These are phyloP conservation scores for Aspergillus indologenus DNA, from an alignment of 495 filamentous ascomycete genomes.

Conservation along the genomic window DNA sequence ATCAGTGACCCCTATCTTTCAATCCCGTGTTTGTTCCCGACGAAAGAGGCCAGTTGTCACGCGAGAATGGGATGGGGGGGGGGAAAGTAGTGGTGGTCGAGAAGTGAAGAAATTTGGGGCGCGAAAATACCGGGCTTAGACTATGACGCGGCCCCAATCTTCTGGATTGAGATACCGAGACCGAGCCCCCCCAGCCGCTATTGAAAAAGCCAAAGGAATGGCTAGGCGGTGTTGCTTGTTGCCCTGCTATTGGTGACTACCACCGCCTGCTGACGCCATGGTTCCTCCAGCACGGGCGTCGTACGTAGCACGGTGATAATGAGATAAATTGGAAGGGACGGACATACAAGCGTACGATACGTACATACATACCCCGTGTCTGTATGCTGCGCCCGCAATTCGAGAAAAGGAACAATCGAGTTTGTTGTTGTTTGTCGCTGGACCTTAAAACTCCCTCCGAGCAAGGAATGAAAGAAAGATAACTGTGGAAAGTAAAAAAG, in stretches of 20 bases:
- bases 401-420: too few relatives aligned
- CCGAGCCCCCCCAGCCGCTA: not conserved
- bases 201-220: not conserved
- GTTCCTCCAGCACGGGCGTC: not conserved
- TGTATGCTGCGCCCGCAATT: too few relatives aligned
- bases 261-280: not conserved
- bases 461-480: not conserved
- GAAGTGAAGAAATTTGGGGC: not conserved
- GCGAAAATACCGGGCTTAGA: not conserved
- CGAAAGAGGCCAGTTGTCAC: not conserved
- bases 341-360: too few relatives aligned
- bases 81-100: not conserved
- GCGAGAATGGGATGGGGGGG: not conserved
- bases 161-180: not conserved
- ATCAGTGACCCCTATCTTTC: not conserved
- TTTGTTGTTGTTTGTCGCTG: not conserved
- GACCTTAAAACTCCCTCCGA: not conserved
- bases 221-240: not conserved
- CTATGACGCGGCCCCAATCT: slow-evolving; percentile 6
- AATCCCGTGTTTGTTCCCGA: not conserved
- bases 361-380: not conserved
- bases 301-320: not conserved
- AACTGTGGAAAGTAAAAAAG: not conserved
- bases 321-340: not conserved
- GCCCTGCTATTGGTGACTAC: not conserved